Percentiles rank a stretch among this genome's conserved stretches.
Conservation (phyloP, 2,329 filamentous ascomycete species). For the Bipolaris gigantea region DNA sequence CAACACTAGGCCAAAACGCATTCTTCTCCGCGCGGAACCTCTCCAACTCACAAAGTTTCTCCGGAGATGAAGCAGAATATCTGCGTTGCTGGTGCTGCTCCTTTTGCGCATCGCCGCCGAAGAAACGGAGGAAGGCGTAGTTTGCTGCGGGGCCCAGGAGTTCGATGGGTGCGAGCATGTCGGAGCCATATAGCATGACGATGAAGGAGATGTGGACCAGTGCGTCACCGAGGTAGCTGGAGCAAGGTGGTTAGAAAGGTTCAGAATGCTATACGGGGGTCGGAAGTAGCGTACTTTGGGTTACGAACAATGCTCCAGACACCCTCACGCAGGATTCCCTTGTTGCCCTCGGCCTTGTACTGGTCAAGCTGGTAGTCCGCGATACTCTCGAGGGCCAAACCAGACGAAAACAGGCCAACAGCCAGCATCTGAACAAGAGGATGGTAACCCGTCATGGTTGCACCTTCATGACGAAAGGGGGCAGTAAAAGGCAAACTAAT, state of each 20-base stretch:
- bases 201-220: slow-evolving; percentile 63
- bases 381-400: slow-evolving; percentile 58
- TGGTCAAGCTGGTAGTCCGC: slow-evolving; percentile 60
- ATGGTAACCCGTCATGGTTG: slow-evolving; percentile 44
- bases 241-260: slow-evolving; percentile 3
- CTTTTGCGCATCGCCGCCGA: slow-evolving; percentile 60
- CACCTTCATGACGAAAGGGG: slow-evolving; percentile 55
- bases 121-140: slow-evolving; percentile 60
- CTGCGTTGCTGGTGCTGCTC: slow-evolving; percentile 57
- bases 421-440: slow-evolving; percentile 46
- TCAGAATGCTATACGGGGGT: not conserved
- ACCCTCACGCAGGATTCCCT: slow-evolving; percentile 55
- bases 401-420: slow-evolving; percentile 60
- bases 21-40: slow-evolving; percentile 59
- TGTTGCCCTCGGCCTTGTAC: slow-evolving; percentile 51
- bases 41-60: slow-evolving; percentile 58
- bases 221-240: slow-evolving; percentile 63
- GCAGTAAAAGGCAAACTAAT: slow-evolving; percentile 61
- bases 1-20: slow-evolving; percentile 59
- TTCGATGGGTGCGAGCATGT: slow-evolving; percentile 58
- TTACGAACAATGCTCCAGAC: slow-evolving; percentile 65
- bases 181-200: slow-evolving; percentile 58
- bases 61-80: slow-evolving; percentile 54
- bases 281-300: slow-evolving; percentile 58
- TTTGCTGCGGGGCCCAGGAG: slow-evolving; percentile 61